A percentile compares a stretch with the other conserved stretches of the same genome.
Evolutionary conservation across 1,139 yeast species (phyloP).

Genomic region (Meyerozyma elateridarum): DNA sequence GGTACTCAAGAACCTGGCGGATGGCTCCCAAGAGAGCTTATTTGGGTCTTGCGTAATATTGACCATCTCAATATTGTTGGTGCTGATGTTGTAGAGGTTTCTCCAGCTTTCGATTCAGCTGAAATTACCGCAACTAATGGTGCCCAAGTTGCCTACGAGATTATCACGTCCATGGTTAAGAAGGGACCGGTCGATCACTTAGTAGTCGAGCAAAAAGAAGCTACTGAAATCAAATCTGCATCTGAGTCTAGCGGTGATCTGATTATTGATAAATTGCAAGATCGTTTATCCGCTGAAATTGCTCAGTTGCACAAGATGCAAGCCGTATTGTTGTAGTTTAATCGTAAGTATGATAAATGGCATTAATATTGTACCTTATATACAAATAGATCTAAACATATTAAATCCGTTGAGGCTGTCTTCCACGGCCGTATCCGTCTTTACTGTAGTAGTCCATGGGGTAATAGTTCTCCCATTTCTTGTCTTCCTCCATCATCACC

Average conservation of each 20-base stretch:
- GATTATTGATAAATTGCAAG: constrained; percentile 15
- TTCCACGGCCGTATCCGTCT: constrained; percentile 93
- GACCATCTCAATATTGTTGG: constrained; percentile 64
- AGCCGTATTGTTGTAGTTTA: background rate
- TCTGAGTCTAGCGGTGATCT: too few species aligned
- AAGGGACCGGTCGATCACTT: constrained; percentile 31
- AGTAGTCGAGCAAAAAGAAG: constrained; percentile 4
- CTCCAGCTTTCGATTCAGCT: constrained; percentile 68
- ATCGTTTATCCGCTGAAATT: constrained; percentile 13
- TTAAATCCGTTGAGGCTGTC: constrained; percentile 43
- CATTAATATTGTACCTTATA: background rate
- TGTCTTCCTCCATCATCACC: constrained; percentile 76
- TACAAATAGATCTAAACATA: too few species aligned
- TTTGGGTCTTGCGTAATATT: constrained; percentile 54
- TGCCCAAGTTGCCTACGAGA: constrained; percentile 68
- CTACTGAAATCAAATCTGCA: background rate
- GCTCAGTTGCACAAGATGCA: constrained; percentile 9
- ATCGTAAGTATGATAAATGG: background rate
- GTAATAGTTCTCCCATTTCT: constrained; percentile 65
- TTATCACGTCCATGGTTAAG: constrained; percentile 70
- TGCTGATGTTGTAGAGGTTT: constrained; percentile 74
- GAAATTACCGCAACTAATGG: constrained; percentile 75
- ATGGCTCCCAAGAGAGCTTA: constrained; percentile 70
- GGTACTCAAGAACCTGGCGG: constrained; percentile 87
- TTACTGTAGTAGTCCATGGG: constrained; percentile 95